Conservation (phyloP, 139 green algal species). For the Medakamo hakoo region DNA sequence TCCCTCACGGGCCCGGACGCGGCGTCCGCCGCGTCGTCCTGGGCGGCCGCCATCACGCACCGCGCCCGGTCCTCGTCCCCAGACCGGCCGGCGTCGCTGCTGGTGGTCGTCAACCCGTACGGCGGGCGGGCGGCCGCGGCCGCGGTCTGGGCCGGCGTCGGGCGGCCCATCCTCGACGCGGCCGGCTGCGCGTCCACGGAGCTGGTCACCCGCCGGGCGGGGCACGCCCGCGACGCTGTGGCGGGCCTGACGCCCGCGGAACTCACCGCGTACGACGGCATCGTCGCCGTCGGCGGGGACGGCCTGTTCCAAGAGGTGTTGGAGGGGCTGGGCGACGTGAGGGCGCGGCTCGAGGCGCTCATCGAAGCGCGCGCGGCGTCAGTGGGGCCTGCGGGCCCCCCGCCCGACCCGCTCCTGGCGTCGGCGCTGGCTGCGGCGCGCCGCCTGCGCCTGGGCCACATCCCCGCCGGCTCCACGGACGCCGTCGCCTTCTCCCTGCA, state of each 20-base stretch:
- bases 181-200: constrained; percentile 30
- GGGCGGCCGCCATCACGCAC: not conserved
- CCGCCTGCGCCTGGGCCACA: constrained; percentile 50
- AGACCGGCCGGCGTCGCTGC: constrained; percentile 32
- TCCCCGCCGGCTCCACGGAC: constrained; percentile 72
- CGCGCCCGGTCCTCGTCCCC: not conserved
- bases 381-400: not conserved
- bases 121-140: constrained; percentile 24
- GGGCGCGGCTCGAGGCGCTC: not conserved
- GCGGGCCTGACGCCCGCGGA: constrained; percentile 28
- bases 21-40: not conserved
- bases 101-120: constrained; percentile 73
- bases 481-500: constrained; percentile 67
- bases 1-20: no score
- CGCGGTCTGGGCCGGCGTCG: constrained; percentile 30
- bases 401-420: no score
- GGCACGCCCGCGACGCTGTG: constrained; percentile 37
- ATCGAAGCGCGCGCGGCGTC: not conserved
- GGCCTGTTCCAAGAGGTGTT: constrained; percentile 80
- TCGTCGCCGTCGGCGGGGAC: constrained; percentile 51
- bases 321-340: constrained; percentile 38
- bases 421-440: not conserved
- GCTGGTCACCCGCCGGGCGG: constrained; percentile 31
- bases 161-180: constrained; percentile 31
- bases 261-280: constrained; percentile 31